Evolutionary conservation across 306 rosid species (phyloP).

Genomic region (Fagus crenata): DNA sequence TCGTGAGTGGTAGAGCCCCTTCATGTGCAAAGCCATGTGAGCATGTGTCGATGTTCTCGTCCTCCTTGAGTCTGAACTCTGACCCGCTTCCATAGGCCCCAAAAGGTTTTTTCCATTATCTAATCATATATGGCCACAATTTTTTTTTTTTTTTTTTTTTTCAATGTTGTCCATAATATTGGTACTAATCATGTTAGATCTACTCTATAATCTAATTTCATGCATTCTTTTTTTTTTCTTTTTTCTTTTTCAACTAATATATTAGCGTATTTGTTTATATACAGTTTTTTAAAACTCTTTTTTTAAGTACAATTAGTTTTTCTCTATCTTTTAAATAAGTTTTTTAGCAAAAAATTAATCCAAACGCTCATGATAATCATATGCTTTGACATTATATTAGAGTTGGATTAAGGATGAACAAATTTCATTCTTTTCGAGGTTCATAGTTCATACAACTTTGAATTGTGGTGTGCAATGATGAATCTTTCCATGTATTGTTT

Average conservation of each 20-base stretch:
- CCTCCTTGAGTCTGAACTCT: conserved; percentile 22
- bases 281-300: too few species aligned
- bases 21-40: conserved; percentile 85
- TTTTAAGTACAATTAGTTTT: too few species aligned
- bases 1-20: conserved; percentile 20
- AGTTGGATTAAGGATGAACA: not conserved
- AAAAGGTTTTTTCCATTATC: conserved; percentile 20
- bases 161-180: not conserved
- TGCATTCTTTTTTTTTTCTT: not conserved
- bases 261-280: not conserved
- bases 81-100: conserved; percentile 44
- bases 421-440: conserved; percentile 11
- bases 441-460: not conserved
- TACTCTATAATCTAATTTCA: not conserved
- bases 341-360: too few species aligned
- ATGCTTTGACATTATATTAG: not conserved
- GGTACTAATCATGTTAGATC: not conserved
- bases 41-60: conserved; percentile 59
- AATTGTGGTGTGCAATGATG: not conserved
- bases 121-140: not conserved
- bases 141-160: not conserved
- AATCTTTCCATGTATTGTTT: not conserved
- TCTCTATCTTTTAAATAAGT: too few species aligned
- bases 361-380: too few species aligned
- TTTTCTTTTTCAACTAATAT: not conserved